These are phyloP conservation scores for Pseudogymnoascus sp. DNA, from an alignment of 2,329 filamentous ascomycete species.

Conservation along the genomic window DNA sequence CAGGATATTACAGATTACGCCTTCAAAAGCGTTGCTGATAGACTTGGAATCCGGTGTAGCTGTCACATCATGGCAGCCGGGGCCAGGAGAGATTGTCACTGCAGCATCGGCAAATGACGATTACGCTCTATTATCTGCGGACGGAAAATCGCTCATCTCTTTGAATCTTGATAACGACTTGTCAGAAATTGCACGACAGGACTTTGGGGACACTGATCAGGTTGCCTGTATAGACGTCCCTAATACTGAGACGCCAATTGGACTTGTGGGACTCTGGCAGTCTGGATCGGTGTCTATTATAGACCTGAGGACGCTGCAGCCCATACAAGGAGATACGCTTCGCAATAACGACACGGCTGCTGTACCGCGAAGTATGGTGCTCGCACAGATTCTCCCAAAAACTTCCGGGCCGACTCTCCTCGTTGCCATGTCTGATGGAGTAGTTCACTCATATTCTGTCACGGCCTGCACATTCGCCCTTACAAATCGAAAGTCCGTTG, in stretches of 20 bases:
- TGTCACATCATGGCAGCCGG: constrained; percentile 49
- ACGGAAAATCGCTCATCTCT: constrained; percentile 63
- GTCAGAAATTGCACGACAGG: constrained; percentile 46
- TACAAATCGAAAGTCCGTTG: constrained; percentile 67
- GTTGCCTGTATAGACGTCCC: constrained; percentile 78
- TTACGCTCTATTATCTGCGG: constrained; percentile 63
- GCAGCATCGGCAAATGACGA: constrained; percentile 66
- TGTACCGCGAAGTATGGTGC: constrained; percentile 71
- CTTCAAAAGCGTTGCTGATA: constrained; percentile 50
- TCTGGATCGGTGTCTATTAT: constrained; percentile 72
- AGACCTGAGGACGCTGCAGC: constrained; percentile 55
- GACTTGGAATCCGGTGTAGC: constrained; percentile 48
- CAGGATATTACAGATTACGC: constrained; percentile 68
- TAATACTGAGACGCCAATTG: constrained; percentile 47
- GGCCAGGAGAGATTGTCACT: constrained; percentile 53
- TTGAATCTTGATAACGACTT: constrained; percentile 55
- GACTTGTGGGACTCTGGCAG: constrained; percentile 81
- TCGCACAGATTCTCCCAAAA: constrained; percentile 67
- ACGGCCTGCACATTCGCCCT: constrained; percentile 52
- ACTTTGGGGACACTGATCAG: constrained; percentile 60
- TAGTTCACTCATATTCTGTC: constrained; percentile 75
- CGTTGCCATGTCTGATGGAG: constrained; percentile 85
- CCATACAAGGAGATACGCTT: constrained; percentile 56
- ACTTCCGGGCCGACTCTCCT: constrained; percentile 64
- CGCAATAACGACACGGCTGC: constrained; percentile 59